Evolutionary conservation across 2,329 filamentous ascomycete species (phyloP), one percentile per base, ranked within the genome.

Genomic region (Trichoderma pleuroti): DNA sequence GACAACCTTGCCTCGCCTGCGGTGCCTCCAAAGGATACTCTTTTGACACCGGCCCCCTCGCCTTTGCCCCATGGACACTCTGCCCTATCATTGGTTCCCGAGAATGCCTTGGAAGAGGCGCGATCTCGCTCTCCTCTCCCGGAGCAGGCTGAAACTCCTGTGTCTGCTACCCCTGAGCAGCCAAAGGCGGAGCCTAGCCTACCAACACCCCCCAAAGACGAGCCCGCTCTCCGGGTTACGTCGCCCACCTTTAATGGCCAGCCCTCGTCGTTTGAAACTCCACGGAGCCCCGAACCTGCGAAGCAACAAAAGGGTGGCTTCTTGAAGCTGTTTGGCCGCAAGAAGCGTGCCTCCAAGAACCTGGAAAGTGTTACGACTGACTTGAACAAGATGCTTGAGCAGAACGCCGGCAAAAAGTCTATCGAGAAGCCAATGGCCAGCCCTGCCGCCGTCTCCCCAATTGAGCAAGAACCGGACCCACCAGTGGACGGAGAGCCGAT

Each of bases 281-380:
- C 28, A 42, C 52, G 49, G 12, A 68, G 69, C 36, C 69, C 64
- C 77, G 84, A 83, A 7, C 76, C 78, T 71, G 84, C 83, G 77
- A 81, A 85, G 66, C 81, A 82, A 74, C 78, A 79, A 52, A 82
- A 83, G 36, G 87, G 88, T 18, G 87, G 88, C 18, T 85, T 92
- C 74, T 87, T 86, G 73, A 91, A 91, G 80, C 82, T 92, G 54
- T 92, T 92, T 76, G 85, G 85, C 21, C 86, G 88, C 74, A 91
- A 88, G 81, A 90, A 89, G 76, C 83, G 86, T 72, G 76, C 81
- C 71, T 90, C 86, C 42, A 91, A 87, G 79, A 76, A 86, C 26
- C 85, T 85, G 9, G 86, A 88, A 1, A 85, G 86, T 71, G 84
- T 87, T 46, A 82, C 82, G 70, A 81, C 80, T 72, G 86, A 86